Conservation (phyloP, 768 basidiomycete genomes). For the Dioszegia crocea region DNA sequence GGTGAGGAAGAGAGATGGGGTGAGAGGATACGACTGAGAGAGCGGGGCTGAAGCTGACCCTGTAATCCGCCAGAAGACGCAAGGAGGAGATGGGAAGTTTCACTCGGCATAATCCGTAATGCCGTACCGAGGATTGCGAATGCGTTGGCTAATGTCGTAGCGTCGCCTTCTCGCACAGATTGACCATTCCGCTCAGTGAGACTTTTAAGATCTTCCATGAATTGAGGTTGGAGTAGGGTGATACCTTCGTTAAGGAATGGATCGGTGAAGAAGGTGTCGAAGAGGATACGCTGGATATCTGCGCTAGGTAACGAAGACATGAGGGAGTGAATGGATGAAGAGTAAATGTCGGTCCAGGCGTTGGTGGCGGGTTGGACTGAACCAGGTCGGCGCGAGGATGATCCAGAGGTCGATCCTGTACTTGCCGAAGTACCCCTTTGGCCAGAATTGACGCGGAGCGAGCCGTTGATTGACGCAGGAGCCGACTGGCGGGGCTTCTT, state of each 20-base stretch:
- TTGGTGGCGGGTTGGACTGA: slow-evolving; percentile 8
- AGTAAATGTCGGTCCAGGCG: slow-evolving; percentile 25
- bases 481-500: slow-evolving; percentile 15
- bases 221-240: slow-evolving; percentile 38
- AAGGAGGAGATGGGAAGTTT: slow-evolving; percentile 34
- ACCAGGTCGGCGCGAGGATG: slow-evolving; percentile 7
- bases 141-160: slow-evolving; percentile 38
- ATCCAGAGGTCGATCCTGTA: not conserved
- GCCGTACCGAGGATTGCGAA: slow-evolving; percentile 34
- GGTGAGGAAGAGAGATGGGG: slow-evolving; percentile 11
- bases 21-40: slow-evolving; percentile 19
- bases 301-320: slow-evolving; percentile 25
- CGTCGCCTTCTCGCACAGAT: slow-evolving; percentile 27
- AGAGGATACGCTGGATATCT: slow-evolving; percentile 36
- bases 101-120: slow-evolving; percentile 39
- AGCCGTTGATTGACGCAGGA: not conserved
- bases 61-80: slow-evolving; percentile 16
- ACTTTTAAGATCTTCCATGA: slow-evolving; percentile 23
- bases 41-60: slow-evolving; percentile 7
- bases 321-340: slow-evolving; percentile 23
- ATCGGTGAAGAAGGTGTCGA: slow-evolving; percentile 39
- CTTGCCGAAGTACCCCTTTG: not conserved
- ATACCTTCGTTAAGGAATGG: slow-evolving; percentile 36
- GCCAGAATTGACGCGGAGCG: not conserved
- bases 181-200: slow-evolving; percentile 15